phyloP scores from a whole-genome alignment of 2,329 filamentous ascomycete species.

The Xylaria hypoxylon region DNA sequence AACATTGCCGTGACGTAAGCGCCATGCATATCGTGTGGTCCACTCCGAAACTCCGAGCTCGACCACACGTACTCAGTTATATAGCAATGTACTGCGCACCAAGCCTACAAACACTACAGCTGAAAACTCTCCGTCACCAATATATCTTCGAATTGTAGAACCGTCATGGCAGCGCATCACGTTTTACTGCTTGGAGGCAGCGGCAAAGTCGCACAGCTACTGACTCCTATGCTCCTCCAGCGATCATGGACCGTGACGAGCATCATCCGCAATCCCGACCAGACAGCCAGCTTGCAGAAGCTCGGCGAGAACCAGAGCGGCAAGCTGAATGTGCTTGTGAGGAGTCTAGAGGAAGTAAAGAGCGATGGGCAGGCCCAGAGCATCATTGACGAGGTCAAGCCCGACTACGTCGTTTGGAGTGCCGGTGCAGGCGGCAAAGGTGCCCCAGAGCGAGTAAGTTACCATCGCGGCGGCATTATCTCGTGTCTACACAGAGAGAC shows the following conservation, averaged over 20 bases:
- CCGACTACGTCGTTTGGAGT: constrained; percentile 76
- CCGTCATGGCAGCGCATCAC: constrained; percentile 50
- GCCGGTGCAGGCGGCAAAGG: constrained; percentile 73
- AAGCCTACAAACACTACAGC: neutral
- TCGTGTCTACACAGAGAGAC: neutral
- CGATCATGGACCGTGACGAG: constrained; percentile 82
- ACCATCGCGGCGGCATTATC: neutral
- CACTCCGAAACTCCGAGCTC: constrained; percentile 25
- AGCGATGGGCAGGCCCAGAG: constrained; percentile 69
- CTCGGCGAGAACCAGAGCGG: constrained; percentile 70
- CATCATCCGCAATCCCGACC: constrained; percentile 78
- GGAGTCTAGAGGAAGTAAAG: constrained; percentile 77
- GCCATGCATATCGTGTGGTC: constrained; percentile 7
- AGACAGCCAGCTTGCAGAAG: constrained; percentile 71
- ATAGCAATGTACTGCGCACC: too few species aligned
- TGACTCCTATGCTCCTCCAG: constrained; percentile 80
- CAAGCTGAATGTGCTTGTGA: constrained; percentile 75
- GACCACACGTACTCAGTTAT: neutral
- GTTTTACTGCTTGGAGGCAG: constrained; percentile 84
- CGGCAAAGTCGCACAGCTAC: constrained; percentile 79
- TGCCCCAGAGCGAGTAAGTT: constrained; percentile 60
- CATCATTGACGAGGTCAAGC: constrained; percentile 70
- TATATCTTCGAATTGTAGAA: neutral
- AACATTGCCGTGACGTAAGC: constrained; percentile 28
- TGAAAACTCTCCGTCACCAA: neutral